Conservation (phyloP, 2,329 filamentous ascomycete genomes). For the Nannizziopsis barbatae region DNA sequence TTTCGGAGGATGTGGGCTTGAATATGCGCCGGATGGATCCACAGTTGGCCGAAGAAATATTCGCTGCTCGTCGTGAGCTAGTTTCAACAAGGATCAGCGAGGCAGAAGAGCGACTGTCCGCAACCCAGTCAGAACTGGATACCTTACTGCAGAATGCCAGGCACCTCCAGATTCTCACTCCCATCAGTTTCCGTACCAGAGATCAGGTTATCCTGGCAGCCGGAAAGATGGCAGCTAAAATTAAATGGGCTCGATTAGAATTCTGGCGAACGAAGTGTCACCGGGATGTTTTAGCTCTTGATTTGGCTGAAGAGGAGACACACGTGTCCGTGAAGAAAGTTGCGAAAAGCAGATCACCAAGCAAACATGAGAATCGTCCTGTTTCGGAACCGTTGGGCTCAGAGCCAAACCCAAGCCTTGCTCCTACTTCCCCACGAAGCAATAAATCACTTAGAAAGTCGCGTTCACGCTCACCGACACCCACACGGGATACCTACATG, state of each 20-base stretch:
- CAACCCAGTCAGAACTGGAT: constrained; percentile 67
- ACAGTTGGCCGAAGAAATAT: constrained; percentile 76
- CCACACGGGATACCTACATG: constrained; percentile 3
- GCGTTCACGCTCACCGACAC: constrained; percentile 13
- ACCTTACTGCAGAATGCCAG: constrained; percentile 76
- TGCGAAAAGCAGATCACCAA: neutral
- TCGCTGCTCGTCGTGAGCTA: constrained; percentile 66
- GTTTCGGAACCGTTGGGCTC: constrained; percentile 10
- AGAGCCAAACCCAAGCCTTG: constrained; percentile 19
- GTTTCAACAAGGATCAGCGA: constrained; percentile 77
- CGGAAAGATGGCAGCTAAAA: constrained; percentile 68
- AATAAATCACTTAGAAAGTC: constrained; percentile 16
- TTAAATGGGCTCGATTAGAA: constrained; percentile 90
- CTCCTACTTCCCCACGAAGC: constrained; percentile 19
- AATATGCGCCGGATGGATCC: constrained; percentile 65
- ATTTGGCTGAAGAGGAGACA: constrained; percentile 65
- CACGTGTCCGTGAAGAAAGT: constrained; percentile 5
- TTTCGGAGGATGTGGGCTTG: constrained; percentile 57
- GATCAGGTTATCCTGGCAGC: constrained; percentile 79
- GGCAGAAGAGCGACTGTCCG: constrained; percentile 64
- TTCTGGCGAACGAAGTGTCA: constrained; percentile 90
- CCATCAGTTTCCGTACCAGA: constrained; percentile 79
- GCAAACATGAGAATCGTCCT: neutral
- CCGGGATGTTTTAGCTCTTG: constrained; percentile 71
- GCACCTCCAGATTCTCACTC: constrained; percentile 77